Evolutionary conservation across 495 filamentous ascomycete genomes (phyloP), one percentile per base, ranked within the genome.

Genomic region (Penicillium lagena): DNA sequence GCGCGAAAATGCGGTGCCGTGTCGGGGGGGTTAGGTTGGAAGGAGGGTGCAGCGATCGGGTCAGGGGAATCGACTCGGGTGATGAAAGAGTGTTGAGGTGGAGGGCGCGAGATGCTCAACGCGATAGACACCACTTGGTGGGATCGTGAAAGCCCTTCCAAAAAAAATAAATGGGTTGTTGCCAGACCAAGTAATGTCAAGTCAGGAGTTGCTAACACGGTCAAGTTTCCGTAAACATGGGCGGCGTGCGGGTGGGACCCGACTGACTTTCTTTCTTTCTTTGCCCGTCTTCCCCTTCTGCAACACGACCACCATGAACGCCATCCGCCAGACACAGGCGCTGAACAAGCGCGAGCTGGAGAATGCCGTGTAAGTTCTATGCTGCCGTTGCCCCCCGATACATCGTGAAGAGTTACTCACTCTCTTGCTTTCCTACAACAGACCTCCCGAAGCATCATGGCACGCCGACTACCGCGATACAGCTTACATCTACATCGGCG

Each of bases 391-490:
- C 22, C 22, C 22, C 22, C 22, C 6, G 22, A 4, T 22, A 22
- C 22, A 3, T 22, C 22, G 6, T 3, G 22, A 22, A 22, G 22
- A 4, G 2, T 6, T 6, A 22, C 50, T 51, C 31, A 41, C 33
- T 45, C 37, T 39, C 12, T 29, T 29, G 27, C 50, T 35, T 42
- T 45, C 22, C 22, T 22, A 22, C 40, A 34, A 9, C 46, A 87
- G 83, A 41, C 67, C 86, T 12, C 82, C 87, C 30, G 78, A 87
- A 64, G 93, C 86, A 38, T 97, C 94, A 46, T 99, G 93, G 93
- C 93, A 99, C 64, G 81, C 84, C 56, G 93, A 99, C 70, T 97
- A 95, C 66, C 85, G 87, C 63, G 91, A 96, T 72, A 96, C 94
- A 10, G 93, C 93, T 49, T 99, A 91, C 65, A 75, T 99, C 60